phyloP scores from a whole-genome alignment of 108 stramenopile species.

The Cyclostephanos invisitatus region DNA sequence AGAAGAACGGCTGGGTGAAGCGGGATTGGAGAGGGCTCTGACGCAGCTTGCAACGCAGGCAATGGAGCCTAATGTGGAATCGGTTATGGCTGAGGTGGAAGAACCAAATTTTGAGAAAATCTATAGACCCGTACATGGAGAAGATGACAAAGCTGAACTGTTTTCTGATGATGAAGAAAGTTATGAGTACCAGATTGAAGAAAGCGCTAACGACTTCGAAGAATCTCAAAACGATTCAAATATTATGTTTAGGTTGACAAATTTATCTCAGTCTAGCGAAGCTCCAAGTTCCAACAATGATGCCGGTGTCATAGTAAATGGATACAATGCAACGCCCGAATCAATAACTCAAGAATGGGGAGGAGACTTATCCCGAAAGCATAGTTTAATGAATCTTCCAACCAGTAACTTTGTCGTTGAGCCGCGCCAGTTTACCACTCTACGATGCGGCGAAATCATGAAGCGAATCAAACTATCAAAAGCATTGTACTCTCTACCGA shows the following conservation, averaged over 20 bases:
- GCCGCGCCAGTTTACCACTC: slow-evolving; percentile 4
- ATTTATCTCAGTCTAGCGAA: background rate
- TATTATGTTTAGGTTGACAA: background rate
- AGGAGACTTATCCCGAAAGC: background rate
- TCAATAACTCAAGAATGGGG: slow-evolving; percentile 6
- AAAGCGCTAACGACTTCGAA: slow-evolving; percentile 8
- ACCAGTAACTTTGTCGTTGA: slow-evolving; percentile 10
- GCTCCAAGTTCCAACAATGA: background rate
- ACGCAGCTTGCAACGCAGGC: slow-evolving; percentile 59
- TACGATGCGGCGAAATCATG: slow-evolving; percentile 24
- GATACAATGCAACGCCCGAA: slow-evolving; percentile 1
- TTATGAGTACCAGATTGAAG: slow-evolving; percentile 7
- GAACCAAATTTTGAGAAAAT: background rate
- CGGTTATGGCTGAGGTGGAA: too few relatives aligned
- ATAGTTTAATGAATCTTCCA: slow-evolving; percentile 4
- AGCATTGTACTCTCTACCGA: slow-evolving; percentile 12
- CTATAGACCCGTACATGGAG: slow-evolving; percentile 33
- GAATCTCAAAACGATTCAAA: background rate
- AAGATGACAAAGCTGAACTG: slow-evolving; percentile 37
- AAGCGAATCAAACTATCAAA: slow-evolving; percentile 10
- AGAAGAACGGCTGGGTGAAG: slow-evolving; percentile 55
- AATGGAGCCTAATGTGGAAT: slow-evolving; percentile 5
- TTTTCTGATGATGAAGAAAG: slow-evolving; percentile 26
- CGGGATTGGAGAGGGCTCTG: slow-evolving; percentile 46
- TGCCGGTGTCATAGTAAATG: slow-evolving; percentile 7